Evolutionary conservation across 73 alveolate genomes (phyloP), one percentile per base, ranked within the genome.

Genomic region (Symbiodinium pilosum): DNA sequence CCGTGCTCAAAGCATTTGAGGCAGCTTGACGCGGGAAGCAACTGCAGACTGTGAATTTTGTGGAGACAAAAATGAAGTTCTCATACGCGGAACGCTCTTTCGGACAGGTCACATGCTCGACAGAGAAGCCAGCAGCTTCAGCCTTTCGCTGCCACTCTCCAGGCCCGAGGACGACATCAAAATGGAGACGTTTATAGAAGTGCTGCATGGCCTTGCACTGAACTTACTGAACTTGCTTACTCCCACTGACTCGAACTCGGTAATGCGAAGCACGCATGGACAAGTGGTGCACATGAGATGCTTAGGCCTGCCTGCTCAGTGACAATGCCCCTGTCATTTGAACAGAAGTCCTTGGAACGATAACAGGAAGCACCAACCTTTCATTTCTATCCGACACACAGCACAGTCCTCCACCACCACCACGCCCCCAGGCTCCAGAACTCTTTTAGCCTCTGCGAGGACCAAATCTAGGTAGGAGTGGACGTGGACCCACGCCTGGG

Each of bases 361-460:
- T 1, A 18, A 18, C 21, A 52, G 64, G 64, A n/a, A n/a, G n/a
- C n/a, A n/a, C n/a, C n/a, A n/a, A n/a, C n/a, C n/a, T n/a, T n/a
- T n/a, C n/a, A n/a, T n/a, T 51, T 0, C 4, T 24, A 51, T 0
- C 12, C 68, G 21, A 51, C 28, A 16, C 21, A 16, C 21, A 51
- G 7, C 30, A 21, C 24, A 1, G 71, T 71, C 85, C 32, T 87
- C 84, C 64, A 87, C 83, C 41, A 54, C 84, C 32, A 87, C 94
- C 41, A 87, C 16, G 77, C 94, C 94, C 9, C 94, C 94, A 3
- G 94, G 94, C n/a, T 34, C 94, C 85, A 87, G 41, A 0, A 87
- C 94, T 16, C 84, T 87, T 11, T 32, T 28, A 85, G 84, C 86
- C 64, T 87, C 94, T 24, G n/a, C 64, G 40, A 87, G 32, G 41